Evolutionary conservation across 2,329 filamentous ascomycete genomes (phyloP), one percentile per base, ranked within the genome.

Genomic region (Epichloe bromicola): DNA sequence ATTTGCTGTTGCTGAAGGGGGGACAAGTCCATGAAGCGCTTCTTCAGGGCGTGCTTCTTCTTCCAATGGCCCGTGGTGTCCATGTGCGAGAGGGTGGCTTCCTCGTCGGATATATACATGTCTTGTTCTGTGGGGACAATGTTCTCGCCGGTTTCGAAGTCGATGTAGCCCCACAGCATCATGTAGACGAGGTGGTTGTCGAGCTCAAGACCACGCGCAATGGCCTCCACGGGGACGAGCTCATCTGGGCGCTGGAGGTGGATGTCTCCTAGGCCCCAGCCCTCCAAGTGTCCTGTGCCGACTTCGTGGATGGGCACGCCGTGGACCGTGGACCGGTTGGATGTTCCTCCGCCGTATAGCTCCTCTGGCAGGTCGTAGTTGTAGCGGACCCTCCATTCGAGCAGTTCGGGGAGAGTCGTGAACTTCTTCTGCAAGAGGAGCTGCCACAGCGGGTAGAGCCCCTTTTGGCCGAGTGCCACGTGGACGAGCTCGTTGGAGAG

Each of bases 151-250:
- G 71, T 78, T 4, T 61, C 46, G 48, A 70, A 72, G 63, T 85
- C 72, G 30, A 83, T 67, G 60, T 76, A 76, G 1, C 85, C 85
- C 71, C 78, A 86, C 15, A 78, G 54, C 57, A 82, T 70, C 73
- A 86, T 82, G 52, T 74, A 68, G 14, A 74, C 58, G 45, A 82
- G 69, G 57, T 76, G 71, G 12, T 68, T 54, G 50, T 81, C 70
- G n/a, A 86, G 61, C 20, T 71, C 55, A 36, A 86, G 60, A 0
- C 70, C 62, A 15, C 84, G 67, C 15, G 72, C 66, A 0, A 74
- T 63, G 0, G 74, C 67, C 59, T 88, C 84, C 12, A 69, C 59
- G 41, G 78, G 65, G 20, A 87, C 64, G 34, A 83, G 65, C 63
- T 81, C 72, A 55, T 85, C 82, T 0, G 77, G 75, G 0, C 76